Base-by-base conservation (phyloP, 2,329 filamentous ascomycete species). In the Ceratocystis ficicola region DNA sequence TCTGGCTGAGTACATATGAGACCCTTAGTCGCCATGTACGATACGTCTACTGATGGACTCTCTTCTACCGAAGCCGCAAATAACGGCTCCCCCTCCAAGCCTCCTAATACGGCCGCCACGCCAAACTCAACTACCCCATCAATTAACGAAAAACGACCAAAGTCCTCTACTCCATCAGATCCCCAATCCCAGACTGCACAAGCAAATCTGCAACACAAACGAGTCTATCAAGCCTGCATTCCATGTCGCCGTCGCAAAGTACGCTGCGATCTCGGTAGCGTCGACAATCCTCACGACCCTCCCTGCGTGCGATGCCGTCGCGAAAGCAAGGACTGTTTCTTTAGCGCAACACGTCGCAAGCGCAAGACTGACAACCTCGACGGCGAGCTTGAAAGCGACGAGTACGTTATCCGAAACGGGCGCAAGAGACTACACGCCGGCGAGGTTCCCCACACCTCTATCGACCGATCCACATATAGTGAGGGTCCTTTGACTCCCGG, bases 321-420 rank as follows among this genome's bases (percentile, higher is more conserved):
- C 70, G 94, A 99, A 79, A 90, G 87, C 78, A 97, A 97, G 75
- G 88, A 96, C 72, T 99, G 94, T 79, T 95, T 88, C 81, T 99
- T 99, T 79, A 95, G 91, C 69, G 90, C 91, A 22, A 97, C 92
- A 41, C 83, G 94, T 63, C 86, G 94, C 73, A 97, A 97, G 84
- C 85, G 91, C 73, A 95, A 94, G 80, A 82, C 82, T 61, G 84
- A 80, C 70, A 79, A 88, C 70, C 83, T 77, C 71, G 71, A 78
- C 44, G 80, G 77, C 64, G 76, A 76, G 66, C 77, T 79, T 66
- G 73, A 73, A 59, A 78, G 78, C 66, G 83, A 85, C 70, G 86
- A 90, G 69, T 89, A 89, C 73, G 83, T 87, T 67, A 73, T 87
- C 41, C 83, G 87, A 70, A 90, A 89, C 75, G 87, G 87, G 57